These are phyloP conservation scores for Beauveria sp. DNA, from an alignment of 2,329 filamentous ascomycete species.

Conservation along the genomic window DNA sequence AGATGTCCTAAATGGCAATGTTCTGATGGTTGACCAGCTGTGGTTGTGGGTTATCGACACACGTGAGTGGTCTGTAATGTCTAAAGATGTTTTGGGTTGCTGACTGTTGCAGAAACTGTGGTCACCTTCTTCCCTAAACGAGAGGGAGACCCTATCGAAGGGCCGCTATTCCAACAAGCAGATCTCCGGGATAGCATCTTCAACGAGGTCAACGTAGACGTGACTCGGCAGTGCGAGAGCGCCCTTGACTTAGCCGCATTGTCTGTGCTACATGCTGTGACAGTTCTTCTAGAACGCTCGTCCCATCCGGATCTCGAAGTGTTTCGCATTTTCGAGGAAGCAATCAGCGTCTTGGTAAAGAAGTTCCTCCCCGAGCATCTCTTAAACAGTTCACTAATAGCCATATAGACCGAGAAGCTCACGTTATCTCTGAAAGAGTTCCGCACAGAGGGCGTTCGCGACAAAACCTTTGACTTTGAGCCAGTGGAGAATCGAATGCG, in stretches of 20 bases:
- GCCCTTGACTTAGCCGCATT: slow-evolving; percentile 55
- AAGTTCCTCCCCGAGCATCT: neutral
- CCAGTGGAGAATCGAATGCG: slow-evolving; percentile 33
- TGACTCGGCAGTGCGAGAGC: slow-evolving; percentile 54
- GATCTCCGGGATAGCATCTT: slow-evolving; percentile 58
- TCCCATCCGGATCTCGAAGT: slow-evolving; percentile 55
- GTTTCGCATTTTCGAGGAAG: slow-evolving; percentile 59
- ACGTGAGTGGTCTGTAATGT: slow-evolving; percentile 28
- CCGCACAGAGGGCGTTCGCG: slow-evolving; percentile 48
- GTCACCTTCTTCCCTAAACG: slow-evolving; percentile 49
- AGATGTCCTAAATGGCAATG: slow-evolving; percentile 44
- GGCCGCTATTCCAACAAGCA: slow-evolving; percentile 50
- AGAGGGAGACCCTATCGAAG: slow-evolving; percentile 46
- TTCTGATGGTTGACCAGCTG: slow-evolving; percentile 60
- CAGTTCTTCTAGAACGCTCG: slow-evolving; percentile 51
- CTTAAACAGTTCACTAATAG: neutral
- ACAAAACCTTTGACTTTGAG: slow-evolving; percentile 33
- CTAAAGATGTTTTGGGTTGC: neutral
- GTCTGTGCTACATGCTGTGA: slow-evolving; percentile 54
- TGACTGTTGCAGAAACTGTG: slow-evolving; percentile 34
- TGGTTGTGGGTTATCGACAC: slow-evolving; percentile 54
- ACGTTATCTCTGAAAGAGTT: slow-evolving; percentile 56
- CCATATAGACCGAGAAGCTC: slow-evolving; percentile 50
- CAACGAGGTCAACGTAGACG: slow-evolving; percentile 57
- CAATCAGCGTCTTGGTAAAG: slow-evolving; percentile 52